Conservation (phyloP, 1,139 yeast species). For the Taphrina communis region DNA sequence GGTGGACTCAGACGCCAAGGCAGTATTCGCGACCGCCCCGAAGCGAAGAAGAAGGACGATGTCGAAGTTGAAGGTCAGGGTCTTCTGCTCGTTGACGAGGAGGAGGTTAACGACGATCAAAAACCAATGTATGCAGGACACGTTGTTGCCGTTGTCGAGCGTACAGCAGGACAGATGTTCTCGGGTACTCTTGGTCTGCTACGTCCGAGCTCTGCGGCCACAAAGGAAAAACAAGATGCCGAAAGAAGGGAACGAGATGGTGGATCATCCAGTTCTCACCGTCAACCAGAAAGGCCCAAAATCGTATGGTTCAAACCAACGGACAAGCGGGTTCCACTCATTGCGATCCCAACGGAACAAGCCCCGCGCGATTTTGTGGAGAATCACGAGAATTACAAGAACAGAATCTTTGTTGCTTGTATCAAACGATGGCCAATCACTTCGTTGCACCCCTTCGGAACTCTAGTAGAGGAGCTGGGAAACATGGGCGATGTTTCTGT, state of each 20-base stretch:
- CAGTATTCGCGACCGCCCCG: slow-evolving; percentile 91
- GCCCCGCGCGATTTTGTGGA: slow-evolving; percentile 96
- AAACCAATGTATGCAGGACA: slow-evolving; percentile 98
- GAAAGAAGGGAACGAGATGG: slow-evolving; percentile 60
- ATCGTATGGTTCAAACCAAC: slow-evolving; percentile 99
- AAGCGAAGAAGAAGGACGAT: slow-evolving; percentile 97
- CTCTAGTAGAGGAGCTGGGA: slow-evolving; percentile 85
- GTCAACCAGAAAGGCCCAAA: slow-evolving; percentile 68
- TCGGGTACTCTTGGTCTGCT: slow-evolving; percentile 90
- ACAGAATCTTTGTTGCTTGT: slow-evolving; percentile 87
- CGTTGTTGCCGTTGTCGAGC: slow-evolving; percentile 95
- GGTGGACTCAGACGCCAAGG: slow-evolving; percentile 77
- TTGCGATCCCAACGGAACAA: slow-evolving; percentile 98
- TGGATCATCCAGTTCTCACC: slow-evolving; percentile 45
- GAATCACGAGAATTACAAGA: slow-evolving; percentile 80
- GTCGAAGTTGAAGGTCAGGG: slow-evolving; percentile 99
- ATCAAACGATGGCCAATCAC: slow-evolving; percentile 99
- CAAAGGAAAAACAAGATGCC: slow-evolving; percentile 71
- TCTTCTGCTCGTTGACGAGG: slow-evolving; percentile 86
- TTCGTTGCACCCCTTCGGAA: slow-evolving; percentile 96
- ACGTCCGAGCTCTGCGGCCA: slow-evolving; percentile 95
- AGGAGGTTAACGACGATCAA: slow-evolving; percentile 88
- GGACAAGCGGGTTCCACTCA: slow-evolving; percentile 93
- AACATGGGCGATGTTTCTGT: slow-evolving; percentile 75
- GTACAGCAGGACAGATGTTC: slow-evolving; percentile 91